phyloP scores from a whole-genome alignment of 805 yeast genomes.

The Lipomyces chichibuensis region DNA sequence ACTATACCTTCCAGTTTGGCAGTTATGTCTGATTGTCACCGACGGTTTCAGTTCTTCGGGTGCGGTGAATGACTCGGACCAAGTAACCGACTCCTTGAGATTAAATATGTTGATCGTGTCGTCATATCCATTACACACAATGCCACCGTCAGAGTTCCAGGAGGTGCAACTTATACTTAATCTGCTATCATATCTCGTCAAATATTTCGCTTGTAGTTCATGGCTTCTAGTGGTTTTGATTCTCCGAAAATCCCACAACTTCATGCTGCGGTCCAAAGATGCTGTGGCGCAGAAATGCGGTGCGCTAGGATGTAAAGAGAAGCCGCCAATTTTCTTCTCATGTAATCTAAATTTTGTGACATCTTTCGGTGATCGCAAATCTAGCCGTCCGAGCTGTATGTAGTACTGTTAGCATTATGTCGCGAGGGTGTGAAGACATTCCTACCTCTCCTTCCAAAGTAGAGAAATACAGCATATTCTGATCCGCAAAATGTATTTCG shows the following conservation, averaged over 20 bases:
- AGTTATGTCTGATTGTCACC: conserved; percentile 76
- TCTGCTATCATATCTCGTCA: conserved; percentile 70
- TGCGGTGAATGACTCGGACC: conserved; percentile 19
- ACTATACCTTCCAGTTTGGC: conserved; percentile 73
- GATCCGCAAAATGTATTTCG: conserved; percentile 35
- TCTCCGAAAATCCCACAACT: conserved; percentile 83
- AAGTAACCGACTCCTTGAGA: conserved; percentile 42
- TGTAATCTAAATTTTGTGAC: conserved; percentile 57
- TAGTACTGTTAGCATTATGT: background rate
- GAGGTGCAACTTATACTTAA: conserved; percentile 83
- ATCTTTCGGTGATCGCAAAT: conserved; percentile 55
- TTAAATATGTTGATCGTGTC: conserved; percentile 77
- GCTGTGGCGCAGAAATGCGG: conserved; percentile 78
- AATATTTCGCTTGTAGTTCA: conserved; percentile 48
- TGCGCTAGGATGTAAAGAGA: conserved; percentile 71
- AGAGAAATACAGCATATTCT: conserved; percentile 65
- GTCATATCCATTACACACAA: conserved; percentile 94
- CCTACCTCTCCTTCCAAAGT: conserved; percentile 69
- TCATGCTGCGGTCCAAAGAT: conserved; percentile 81
- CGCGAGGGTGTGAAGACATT: background rate
- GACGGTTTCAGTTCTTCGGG: conserved; percentile 57
- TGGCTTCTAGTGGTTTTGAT: conserved; percentile 32
- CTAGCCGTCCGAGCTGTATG: conserved; percentile 65
- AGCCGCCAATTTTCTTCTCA: conserved; percentile 91
- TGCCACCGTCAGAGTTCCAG: conserved; percentile 66